phyloP scores from a whole-genome alignment of 805 yeast genomes.

The Clavispora carvajalis region DNA sequence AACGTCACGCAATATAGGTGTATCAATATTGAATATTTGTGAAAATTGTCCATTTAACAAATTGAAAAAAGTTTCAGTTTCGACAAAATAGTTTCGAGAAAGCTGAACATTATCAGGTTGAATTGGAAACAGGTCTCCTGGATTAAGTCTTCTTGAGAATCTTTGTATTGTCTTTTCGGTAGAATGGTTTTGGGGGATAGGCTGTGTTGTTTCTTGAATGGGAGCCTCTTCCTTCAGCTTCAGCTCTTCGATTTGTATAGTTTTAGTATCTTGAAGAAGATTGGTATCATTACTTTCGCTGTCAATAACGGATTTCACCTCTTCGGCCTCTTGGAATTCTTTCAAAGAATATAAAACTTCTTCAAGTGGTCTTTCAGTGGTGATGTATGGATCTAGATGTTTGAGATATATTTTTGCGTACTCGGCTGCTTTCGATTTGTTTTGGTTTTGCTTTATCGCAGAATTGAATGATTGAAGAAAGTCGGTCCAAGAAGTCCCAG shows the following conservation, averaged over 20 bases:
- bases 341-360: conserved; percentile 30
- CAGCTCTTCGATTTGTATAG: background rate
- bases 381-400: conserved; percentile 47
- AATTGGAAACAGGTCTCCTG: conserved; percentile 16
- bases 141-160: conserved; percentile 29
- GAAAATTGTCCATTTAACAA: conserved; percentile 15
- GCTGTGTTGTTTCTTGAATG: background rate
- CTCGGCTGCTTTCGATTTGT: conserved; percentile 30
- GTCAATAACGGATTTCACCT: background rate
- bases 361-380: conserved; percentile 46
- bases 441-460: conserved; percentile 27
- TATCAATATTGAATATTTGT: conserved; percentile 1
- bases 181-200: background rate
- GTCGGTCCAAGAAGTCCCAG: conserved; percentile 20
- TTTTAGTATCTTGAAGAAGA: background rate
- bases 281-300: background rate
- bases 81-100: conserved; percentile 21
- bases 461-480: conserved; percentile 27
- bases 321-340: background rate
- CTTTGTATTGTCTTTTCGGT: conserved; percentile 7
- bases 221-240: background rate
- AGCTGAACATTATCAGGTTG: conserved; percentile 20
- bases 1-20: conserved; percentile 8
- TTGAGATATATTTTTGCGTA: conserved; percentile 38
- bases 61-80: conserved; percentile 22